Evolutionary conservation across 2,329 filamentous ascomycete species (phyloP), one percentile per base, ranked within the genome.

Genomic region (Proliferodiscus dingleyae): DNA sequence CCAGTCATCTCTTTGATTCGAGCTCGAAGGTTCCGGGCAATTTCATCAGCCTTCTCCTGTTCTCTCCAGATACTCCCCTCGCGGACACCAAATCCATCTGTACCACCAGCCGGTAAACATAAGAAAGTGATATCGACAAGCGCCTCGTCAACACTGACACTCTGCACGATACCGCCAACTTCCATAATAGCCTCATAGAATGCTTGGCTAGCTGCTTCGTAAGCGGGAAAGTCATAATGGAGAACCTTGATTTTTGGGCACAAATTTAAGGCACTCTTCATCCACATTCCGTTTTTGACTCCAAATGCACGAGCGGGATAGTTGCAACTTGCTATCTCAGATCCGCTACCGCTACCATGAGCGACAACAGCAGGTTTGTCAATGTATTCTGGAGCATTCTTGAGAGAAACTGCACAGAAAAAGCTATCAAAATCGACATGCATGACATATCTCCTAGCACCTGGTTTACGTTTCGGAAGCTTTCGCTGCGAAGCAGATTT

Each of bases 361-460:
- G 93, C 91, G 26, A 98, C 87, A 1, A 87, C 93, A 2, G 85
- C 81, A 0, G 94, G 93, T 60, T 89, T 91, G 41, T 87, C 82
- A 30, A 74, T 71, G 49, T 80, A 83, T 16, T 94, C 81, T 0
- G 91, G 89, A 19, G 82, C 74, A 43, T 81, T 85, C 57, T 89
- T 89, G 15, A 85, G 67, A 1, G 93, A 96, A 0, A 98, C 88
- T 0, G 94, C 88, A 48, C 90, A 95, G 66, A 98, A 98, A 68
- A 98, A 98, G 65, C 89, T 93, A 67, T 98, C 94, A 64, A 98
- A 98, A 62, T 98, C 93, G 23, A 98, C 89, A 59, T 98, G 93
- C 61, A 98, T 78, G 43, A 98, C 77, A 58, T 97, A 98, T 41
- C 86, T 73, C 49, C 90, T 76, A 3, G 81, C 68, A 0, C 84